Percentiles rank a stretch among this genome's conserved stretches.
Evolutionary conservation across 352 stramenopile genomes (phyloP).

Genomic region (Discostella stelligera): DNA sequence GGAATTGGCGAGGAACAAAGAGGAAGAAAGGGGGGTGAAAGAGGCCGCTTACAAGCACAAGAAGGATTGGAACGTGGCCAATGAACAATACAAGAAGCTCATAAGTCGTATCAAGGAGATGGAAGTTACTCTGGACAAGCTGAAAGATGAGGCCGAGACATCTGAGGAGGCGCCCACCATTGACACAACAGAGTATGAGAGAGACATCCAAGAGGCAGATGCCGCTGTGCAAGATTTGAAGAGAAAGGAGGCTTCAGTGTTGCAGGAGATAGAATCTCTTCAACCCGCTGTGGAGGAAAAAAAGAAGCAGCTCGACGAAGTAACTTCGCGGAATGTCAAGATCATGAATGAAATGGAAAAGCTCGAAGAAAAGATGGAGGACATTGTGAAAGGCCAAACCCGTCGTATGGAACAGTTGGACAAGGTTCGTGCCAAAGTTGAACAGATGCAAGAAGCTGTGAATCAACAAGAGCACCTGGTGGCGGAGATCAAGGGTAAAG

Average conservation of each 20-base stretch:
- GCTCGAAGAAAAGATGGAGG: conserved; percentile 55
- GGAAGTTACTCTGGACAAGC: conserved; percentile 45
- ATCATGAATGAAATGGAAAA: conserved; percentile 69
- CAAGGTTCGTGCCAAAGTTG: conserved; percentile 67
- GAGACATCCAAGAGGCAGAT: conserved; percentile 62
- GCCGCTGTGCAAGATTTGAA: conserved; percentile 52
- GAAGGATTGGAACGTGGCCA: conserved; percentile 59
- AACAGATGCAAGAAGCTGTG: conserved; percentile 60
- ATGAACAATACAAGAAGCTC: conserved; percentile 33
- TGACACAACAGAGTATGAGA: conserved; percentile 72
- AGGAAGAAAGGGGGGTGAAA: conserved; percentile 41
- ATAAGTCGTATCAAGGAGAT: conserved; percentile 48
- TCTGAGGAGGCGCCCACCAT: conserved; percentile 59
- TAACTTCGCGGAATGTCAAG: conserved; percentile 60
- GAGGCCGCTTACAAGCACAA: conserved; percentile 47
- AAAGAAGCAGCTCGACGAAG: conserved; percentile 58
- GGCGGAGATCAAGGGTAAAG: conserved; percentile 31
- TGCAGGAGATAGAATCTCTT: conserved; percentile 54
- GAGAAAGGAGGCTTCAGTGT: conserved; percentile 32
- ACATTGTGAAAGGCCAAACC: conserved; percentile 49
- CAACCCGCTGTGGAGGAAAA: conserved; percentile 52
- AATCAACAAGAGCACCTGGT: conserved; percentile 52
- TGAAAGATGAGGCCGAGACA: conserved; percentile 57
- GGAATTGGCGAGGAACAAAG: conserved; percentile 52
- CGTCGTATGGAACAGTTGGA: conserved; percentile 56